Base-by-base conservation (phyloP, 176 grass and related monocot genomes). In the Juncus effusus region DNA sequence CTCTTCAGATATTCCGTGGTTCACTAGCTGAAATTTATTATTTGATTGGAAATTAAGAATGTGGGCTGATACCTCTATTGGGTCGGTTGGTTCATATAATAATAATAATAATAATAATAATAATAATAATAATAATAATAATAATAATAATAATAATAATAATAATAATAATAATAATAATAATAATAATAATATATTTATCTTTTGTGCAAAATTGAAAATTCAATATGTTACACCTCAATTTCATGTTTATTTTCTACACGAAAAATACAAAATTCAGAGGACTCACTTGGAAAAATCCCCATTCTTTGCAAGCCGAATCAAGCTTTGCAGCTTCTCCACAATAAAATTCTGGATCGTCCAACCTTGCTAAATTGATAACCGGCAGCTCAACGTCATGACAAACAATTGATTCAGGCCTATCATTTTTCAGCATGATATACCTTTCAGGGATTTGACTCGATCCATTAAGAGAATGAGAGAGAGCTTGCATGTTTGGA, bases 401-500 rank as follows among this genome's bases (percentile, higher is more conserved):
- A 54, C 0, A 4, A 7, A 57, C 28, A 4, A 79, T 61, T 0
- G 41, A n/a, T 0, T 65, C 59, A 0, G 4, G 1, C 19, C 19
- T 28, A 2, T 82, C 50, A 2, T 62, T 52, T 70, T 78, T 78
- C 1, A 63, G 50, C 16, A 74, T 60, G n/a, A 86, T 55, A 56
- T 86, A 86, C 36, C 79, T 60, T 2, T 70, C 56, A 10, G 81
- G 53, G 2, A n/a, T 13, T 2, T 64, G 59, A 6, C 63, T 53
- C 2, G 74, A 66, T 15, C 66, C 37, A 35, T 40, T 68, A 38
- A 56, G 15, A 40, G 50, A 57, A 0, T 38, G 51, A 0, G 60
- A 77, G 2, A 89, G 86, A 13, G 28, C 69, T 63, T 89, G 78
- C 7, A 85, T 74, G 13, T 85, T 89, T 42, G 70, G 76, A 41